Conservation (phyloP, 306 rosid genomes). For the Sicyos edulis region DNA sequence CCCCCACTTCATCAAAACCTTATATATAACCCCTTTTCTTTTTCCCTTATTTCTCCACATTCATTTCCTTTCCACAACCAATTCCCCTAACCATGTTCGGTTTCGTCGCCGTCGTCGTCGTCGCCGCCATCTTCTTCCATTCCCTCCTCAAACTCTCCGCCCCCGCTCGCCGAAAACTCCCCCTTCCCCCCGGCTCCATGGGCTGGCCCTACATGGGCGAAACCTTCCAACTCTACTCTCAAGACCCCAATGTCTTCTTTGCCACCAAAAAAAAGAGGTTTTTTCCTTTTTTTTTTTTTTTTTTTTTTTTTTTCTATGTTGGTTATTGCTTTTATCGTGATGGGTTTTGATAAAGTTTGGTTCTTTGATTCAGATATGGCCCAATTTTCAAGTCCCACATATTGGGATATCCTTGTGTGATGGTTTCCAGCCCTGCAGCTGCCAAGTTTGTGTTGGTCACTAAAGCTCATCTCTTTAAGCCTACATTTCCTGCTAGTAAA, state of each 20-base stretch:
- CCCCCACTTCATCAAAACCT: neutral
- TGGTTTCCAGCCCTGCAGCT: conserved; percentile 89
- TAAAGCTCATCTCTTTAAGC: conserved; percentile 74
- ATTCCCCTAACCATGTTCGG: conserved; percentile 13
- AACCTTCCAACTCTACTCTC: conserved; percentile 90
- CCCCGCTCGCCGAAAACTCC: conserved; percentile 28
- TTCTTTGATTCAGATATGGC: conserved; percentile 52
- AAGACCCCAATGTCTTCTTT: conserved; percentile 89
- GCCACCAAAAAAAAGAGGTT: conserved; percentile 62
- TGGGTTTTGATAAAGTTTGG: conserved; percentile 13
- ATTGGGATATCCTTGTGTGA: conserved; percentile 91
- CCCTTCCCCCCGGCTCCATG: conserved; percentile 82
- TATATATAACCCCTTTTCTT: conserved; percentile 19
- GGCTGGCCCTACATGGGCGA: conserved; percentile 89
- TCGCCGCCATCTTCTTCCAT: conserved; percentile 26
- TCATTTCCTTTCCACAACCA: too few species aligned
- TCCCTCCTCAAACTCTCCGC: conserved; percentile 29
- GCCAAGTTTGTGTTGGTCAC: conserved; percentile 71
- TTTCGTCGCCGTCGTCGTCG: neutral
- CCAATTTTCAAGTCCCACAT: conserved; percentile 94
- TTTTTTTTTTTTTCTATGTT: neutral
- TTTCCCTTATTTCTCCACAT: neutral
- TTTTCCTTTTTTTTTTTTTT: neutral
- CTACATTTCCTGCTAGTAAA: conserved; percentile 89
- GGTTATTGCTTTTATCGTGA: too few species aligned